A percentile compares a stretch with the other conserved stretches of the same genome.
These are phyloP conservation scores for Apiospora hydei DNA, from an alignment of 2,329 filamentous ascomycete genomes.

Conservation along the genomic window DNA sequence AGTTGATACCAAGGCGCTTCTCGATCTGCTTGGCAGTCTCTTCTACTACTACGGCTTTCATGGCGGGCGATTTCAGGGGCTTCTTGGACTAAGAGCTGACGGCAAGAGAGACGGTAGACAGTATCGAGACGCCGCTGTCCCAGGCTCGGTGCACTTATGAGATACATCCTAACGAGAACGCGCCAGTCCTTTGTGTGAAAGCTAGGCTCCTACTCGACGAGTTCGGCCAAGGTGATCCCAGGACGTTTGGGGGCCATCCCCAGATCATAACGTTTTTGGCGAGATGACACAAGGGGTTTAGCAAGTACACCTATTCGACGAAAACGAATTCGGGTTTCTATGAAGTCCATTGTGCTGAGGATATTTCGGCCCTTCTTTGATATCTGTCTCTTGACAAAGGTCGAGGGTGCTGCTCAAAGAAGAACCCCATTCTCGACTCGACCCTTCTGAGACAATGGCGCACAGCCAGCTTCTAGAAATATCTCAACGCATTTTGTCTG, in stretches of 20 bases:
- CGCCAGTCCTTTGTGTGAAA: background rate
- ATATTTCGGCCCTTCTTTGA: background rate
- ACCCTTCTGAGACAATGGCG: too few species aligned
- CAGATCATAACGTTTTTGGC: background rate
- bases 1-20: slow-evolving; percentile 27
- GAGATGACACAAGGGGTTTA: background rate
- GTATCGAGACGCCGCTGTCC: background rate
- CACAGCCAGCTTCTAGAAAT: too few species aligned
- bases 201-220: background rate
- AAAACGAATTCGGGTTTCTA: background rate
- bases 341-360: background rate
- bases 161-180: background rate
- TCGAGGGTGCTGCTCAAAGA: background rate
- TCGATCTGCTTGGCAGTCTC: slow-evolving; percentile 17
- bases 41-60: slow-evolving; percentile 3
- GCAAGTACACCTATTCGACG: background rate
- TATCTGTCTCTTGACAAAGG: background rate
- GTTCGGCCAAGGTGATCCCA: background rate
- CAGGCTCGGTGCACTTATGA: background rate
- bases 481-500: too few species aligned
- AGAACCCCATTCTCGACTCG: background rate
- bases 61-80: background rate
- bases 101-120: background rate
- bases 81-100: background rate
- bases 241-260: background rate